Conservation (phyloP, 306 rosid species). For the Notholithocarpus densiflorus region DNA sequence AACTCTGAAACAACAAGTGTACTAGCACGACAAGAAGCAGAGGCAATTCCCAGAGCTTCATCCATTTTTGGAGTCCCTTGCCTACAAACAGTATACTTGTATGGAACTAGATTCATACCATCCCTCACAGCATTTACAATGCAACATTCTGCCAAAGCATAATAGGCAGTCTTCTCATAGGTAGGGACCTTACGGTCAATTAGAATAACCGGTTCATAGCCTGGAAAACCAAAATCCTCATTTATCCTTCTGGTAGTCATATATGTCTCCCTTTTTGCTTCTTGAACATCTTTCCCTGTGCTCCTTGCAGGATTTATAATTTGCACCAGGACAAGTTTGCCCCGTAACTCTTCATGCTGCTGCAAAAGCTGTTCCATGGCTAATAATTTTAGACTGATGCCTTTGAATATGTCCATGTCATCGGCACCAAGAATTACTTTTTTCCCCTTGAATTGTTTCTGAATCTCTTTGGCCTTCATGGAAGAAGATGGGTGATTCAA, state of each 20-base stretch:
- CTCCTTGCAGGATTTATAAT: constrained; percentile 75
- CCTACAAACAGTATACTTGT: constrained; percentile 67
- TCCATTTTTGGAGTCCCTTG: constrained; percentile 65
- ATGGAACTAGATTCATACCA: constrained; percentile 84
- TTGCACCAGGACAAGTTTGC: constrained; percentile 63
- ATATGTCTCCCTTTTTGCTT: constrained; percentile 49
- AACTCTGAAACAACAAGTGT: constrained; percentile 82
- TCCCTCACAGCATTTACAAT: constrained; percentile 79
- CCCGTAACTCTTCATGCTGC: constrained; percentile 48
- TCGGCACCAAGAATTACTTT: constrained; percentile 72
- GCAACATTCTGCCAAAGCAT: constrained; percentile 77
- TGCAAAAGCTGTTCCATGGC: constrained; percentile 68
- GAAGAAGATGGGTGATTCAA: constrained; percentile 51
- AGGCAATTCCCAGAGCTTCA: constrained; percentile 32
- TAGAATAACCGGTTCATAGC: constrained; percentile 67
- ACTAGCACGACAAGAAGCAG: constrained; percentile 48
- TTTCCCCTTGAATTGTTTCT: constrained; percentile 51
- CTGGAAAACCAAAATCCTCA: constrained; percentile 47
- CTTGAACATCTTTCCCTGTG: constrained; percentile 56
- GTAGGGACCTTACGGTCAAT: constrained; percentile 53
- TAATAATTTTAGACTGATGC: constrained; percentile 66
- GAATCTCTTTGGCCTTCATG: constrained; percentile 53
- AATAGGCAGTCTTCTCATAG: constrained; percentile 76
- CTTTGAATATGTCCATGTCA: constrained; percentile 86
- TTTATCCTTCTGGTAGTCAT: constrained; percentile 49